Conservation (phyloP, 2,329 filamentous ascomycete species). For the Talaromyces pinophilus region DNA sequence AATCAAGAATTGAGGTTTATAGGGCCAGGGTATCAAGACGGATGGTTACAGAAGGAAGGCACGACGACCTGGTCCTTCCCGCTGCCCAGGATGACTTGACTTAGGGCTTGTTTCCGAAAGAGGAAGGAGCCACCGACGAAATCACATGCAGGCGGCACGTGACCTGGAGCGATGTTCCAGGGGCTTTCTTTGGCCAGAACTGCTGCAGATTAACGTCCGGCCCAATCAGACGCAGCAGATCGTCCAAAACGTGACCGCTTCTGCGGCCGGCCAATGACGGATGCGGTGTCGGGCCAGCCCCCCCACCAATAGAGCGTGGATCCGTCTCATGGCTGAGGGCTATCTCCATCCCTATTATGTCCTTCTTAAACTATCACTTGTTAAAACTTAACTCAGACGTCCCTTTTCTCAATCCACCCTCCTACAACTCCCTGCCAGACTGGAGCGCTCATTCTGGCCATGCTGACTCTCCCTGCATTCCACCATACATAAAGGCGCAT, state of each 20-base stretch:
- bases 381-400: neutral
- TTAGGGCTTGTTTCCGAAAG: constrained; percentile 8
- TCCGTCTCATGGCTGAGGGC: neutral
- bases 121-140: neutral
- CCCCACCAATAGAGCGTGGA: constrained; percentile 8
- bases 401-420: neutral
- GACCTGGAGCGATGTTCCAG: constrained; percentile 3
- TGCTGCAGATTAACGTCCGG: constrained; percentile 7
- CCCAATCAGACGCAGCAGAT: constrained; percentile 9
- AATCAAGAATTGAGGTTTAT: neutral
- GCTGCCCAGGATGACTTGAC: neutral
- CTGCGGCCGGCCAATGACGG: neutral
- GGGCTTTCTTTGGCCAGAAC: neutral
- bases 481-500: constrained; percentile 6
- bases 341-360: constrained; percentile 14
- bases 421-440: neutral
- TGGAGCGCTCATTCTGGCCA: constrained; percentile 7
- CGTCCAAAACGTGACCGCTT: constrained; percentile 15
- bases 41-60: neutral
- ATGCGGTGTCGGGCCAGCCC: neutral
- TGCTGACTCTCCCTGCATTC: neutral
- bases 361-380: neutral
- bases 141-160: neutral
- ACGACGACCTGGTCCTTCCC: neutral
- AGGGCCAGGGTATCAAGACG: neutral